Evolutionary conservation across 176 grass and related monocot genomes (phyloP), one percentile per base, ranked within the genome.

Genomic region (Poa annua): DNA sequence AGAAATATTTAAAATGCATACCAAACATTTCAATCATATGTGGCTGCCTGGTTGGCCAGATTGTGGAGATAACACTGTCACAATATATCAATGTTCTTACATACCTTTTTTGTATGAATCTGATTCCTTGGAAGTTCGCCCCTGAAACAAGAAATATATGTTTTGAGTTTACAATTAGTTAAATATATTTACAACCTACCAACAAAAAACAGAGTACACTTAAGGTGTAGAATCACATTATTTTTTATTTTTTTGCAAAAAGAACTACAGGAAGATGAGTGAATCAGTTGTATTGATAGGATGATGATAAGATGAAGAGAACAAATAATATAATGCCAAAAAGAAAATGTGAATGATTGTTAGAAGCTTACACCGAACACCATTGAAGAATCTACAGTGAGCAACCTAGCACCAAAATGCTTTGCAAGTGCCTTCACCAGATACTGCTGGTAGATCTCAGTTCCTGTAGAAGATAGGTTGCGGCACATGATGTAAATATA

Each of bases 361-460:
- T 48, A 77, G 56, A 84, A 76, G 80, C 89, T 86, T 98, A 98
- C 96, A 85, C 91, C 83, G 47, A 92, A 84, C 59, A 98, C 38
- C 76, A 90, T 83, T 54, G 89, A 88, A 76, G 88, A 98, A 85
- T 98, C 91, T 80, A 98, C 44, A 48, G 89, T 80, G 61, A 98
- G 96, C 83, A 98, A 84, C 79, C 89, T 89, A 85, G 93, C 93
- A 90, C 86, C 77, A 80, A 98, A 98, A 71, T 98, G 65, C 67
- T 98, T 93, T 78, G 91, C 87, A 77, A 98, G 93, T 78, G 93
- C 93, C 81, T 93, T 98, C 75, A 95, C 89, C 74, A 98, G 82
- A 84, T 90, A 93, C 61, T 98, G 92, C 91, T 96, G 93, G 86
- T 92, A 98, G 75, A 96, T 98, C 49, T 98, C 96, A 90, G 91